Percentiles rank a stretch among this genome's conserved stretches.
Conservation (phyloP, 2,329 filamentous ascomycete species). For the Phyllosticta capitalensis region DNA sequence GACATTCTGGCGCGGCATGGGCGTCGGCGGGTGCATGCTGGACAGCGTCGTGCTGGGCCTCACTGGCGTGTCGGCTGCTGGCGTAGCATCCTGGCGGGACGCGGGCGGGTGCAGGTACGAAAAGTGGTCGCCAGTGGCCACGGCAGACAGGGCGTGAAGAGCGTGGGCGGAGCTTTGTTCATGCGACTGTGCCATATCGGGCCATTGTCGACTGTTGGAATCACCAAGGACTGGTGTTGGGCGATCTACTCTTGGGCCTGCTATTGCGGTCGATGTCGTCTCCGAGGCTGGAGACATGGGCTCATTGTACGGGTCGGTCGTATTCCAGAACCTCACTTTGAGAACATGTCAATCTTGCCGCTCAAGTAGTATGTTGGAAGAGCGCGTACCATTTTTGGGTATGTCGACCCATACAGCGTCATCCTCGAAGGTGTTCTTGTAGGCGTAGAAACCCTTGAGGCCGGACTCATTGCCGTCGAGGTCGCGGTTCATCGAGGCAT, state of each 20-base stretch:
- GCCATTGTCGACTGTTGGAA: conserved; percentile 11
- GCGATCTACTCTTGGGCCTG: background rate
- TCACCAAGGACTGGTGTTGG: conserved; percentile 1
- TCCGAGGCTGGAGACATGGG: conserved; percentile 20
- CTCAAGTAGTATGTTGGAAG: conserved; percentile 11
- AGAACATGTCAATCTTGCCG: background rate
- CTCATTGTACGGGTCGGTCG: conserved; percentile 52
- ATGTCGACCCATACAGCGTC: conserved; percentile 54
- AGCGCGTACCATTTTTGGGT: conserved; percentile 43
- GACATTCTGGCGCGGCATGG: conserved; percentile 16
- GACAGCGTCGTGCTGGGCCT: conserved; percentile 12
- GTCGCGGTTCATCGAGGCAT: conserved; percentile 55
- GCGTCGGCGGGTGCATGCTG: conserved; percentile 15
- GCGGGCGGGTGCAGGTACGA: conserved; percentile 24
- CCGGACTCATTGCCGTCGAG: conserved; percentile 35
- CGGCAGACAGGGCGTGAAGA: conserved; percentile 45
- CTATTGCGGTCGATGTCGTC: conserved; percentile 4
- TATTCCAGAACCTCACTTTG: conserved; percentile 52
- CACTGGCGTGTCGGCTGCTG: conserved; percentile 11
- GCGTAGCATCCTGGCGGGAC: conserved; percentile 20
- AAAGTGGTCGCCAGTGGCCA: conserved; percentile 37
- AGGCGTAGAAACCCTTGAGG: conserved; percentile 54
- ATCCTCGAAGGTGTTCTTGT: conserved; percentile 55
- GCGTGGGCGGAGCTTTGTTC: conserved; percentile 37
- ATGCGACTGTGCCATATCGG: conserved; percentile 3